A percentile compares a stretch with the other conserved stretches of the same genome.
phyloP scores from a whole-genome alignment of 306 rosid genomes.

The Morella rubra region DNA sequence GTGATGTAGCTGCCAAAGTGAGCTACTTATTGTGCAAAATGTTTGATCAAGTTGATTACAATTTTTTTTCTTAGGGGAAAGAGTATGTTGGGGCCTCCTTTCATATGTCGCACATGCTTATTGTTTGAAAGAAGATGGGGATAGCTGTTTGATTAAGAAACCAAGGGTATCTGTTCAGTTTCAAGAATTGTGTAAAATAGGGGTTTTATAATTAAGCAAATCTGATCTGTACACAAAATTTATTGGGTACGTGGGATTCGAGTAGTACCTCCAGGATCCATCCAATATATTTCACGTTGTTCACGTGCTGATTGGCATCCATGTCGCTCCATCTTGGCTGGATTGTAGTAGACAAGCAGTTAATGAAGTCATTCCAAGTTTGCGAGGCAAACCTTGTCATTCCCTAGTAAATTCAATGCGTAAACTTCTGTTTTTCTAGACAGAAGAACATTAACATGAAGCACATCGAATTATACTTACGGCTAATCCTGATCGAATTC shows the following conservation, averaged over 20 bases:
- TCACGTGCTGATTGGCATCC: slow-evolving; percentile 96
- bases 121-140: no score
- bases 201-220: neutral
- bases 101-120: no score
- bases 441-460: neutral
- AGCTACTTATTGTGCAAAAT: no score
- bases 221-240: neutral
- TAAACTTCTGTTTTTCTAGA: neutral
- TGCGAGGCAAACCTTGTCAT: neutral
- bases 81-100: no score
- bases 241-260: neutral
- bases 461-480: slow-evolving; percentile 39
- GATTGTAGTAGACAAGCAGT: neutral
- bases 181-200: neutral
- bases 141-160: neutral
- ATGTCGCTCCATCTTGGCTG: slow-evolving; percentile 99
- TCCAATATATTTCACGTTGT: slow-evolving; percentile 93
- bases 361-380: neutral
- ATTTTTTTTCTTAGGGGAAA: no score
- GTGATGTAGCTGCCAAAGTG: no score
- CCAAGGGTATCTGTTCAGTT: neutral
- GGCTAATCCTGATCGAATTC: slow-evolving; percentile 72
- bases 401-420: neutral
- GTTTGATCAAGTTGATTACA: no score
- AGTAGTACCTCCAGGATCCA: slow-evolving; percentile 84